A percentile compares a stretch with the other conserved stretches of the same genome.
Conservation (phyloP, 495 filamentous ascomycete genomes). For the Aspergillus haitiensis region DNA sequence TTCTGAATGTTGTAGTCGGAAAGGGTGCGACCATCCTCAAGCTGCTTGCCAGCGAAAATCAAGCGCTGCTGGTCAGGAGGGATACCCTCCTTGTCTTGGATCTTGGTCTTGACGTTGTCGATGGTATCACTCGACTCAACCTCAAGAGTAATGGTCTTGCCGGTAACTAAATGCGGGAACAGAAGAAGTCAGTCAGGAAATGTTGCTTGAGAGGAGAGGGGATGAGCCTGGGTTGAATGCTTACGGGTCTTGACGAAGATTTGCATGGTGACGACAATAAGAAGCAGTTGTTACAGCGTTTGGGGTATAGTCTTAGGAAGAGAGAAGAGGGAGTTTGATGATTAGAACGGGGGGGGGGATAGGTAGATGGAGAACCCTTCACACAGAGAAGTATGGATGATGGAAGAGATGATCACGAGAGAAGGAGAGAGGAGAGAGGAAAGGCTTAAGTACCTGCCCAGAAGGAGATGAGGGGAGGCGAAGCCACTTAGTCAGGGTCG, state of each 20-base stretch:
- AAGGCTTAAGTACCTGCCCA: conserved; percentile 25
- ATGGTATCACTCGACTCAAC: conserved; percentile 97
- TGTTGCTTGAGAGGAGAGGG: conserved; percentile 9
- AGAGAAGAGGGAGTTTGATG: conserved; percentile 15
- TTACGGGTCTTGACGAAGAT: conserved; percentile 97
- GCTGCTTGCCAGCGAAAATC: conserved; percentile 98
- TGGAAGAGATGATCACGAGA: conserved; percentile 26
- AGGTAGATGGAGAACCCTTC: conserved; percentile 16
- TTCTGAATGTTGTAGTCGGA: conserved; percentile 99
- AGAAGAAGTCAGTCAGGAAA: conserved; percentile 22
- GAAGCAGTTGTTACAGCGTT: not conserved
- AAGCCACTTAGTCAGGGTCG: conserved; percentile 44
- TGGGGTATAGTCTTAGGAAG: conserved; percentile 3
- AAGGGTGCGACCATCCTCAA: conserved; percentile 94
- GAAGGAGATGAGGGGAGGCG: conserved; percentile 34
- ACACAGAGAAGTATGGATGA: conserved; percentile 28
- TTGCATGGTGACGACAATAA: conserved; percentile 64
- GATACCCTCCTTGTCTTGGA: conserved; percentile 99
- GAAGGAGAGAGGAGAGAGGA: conserved; percentile 20
- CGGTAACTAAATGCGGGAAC: conserved; percentile 58
- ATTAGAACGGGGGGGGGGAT: conserved; percentile 11
- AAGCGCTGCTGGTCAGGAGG: conserved; percentile 97
- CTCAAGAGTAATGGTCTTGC: conserved; percentile 99
- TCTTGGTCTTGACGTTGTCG: conserved; percentile 99
- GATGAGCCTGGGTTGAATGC: conserved; percentile 37